These are phyloP conservation scores for Pleurotus ostreatus DNA, from an alignment of 768 basidiomycete genomes.

Conservation along the genomic window DNA sequence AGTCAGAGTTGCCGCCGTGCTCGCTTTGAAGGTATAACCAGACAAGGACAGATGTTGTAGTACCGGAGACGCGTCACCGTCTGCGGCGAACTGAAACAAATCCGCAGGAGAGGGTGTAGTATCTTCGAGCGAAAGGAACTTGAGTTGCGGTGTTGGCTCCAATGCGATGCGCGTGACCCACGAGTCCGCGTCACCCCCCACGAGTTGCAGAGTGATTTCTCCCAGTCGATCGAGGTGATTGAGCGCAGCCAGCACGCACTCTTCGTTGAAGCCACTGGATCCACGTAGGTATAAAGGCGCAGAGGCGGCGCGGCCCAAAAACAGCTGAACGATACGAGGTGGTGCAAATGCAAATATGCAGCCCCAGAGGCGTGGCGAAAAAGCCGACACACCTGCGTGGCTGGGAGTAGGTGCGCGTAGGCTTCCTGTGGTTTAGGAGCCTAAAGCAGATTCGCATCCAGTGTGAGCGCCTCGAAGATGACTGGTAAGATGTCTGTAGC, in stretches of 20 bases:
- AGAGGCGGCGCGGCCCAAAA: not conserved
- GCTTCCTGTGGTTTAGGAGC: not conserved
- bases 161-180: too few relatives aligned
- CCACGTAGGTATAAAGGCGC: not conserved
- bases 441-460: not conserved
- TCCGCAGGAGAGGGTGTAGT: too few relatives aligned
- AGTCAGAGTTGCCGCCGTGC: too few relatives aligned
- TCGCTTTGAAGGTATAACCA: too few relatives aligned
- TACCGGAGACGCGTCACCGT: too few relatives aligned
- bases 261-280: not conserved
- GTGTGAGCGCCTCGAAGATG: not conserved
- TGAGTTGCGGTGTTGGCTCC: too few relatives aligned
- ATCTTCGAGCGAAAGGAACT: too few relatives aligned
- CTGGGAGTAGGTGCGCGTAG: not conserved
- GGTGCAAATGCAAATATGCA: not conserved
- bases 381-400: not conserved
- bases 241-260: not conserved
- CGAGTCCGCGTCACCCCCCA: too few relatives aligned
- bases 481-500: not conserved
- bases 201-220: not conserved
- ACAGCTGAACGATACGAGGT: not conserved
- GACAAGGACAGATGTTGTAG: too few relatives aligned
- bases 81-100: too few relatives aligned
- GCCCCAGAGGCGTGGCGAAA: not conserved
- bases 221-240: not conserved